A percentile compares a stretch with the other conserved stretches of the same genome.
phyloP scores from a whole-genome alignment of 1,284 basidiomycete genomes.

The Puccinia polysora region DNA sequence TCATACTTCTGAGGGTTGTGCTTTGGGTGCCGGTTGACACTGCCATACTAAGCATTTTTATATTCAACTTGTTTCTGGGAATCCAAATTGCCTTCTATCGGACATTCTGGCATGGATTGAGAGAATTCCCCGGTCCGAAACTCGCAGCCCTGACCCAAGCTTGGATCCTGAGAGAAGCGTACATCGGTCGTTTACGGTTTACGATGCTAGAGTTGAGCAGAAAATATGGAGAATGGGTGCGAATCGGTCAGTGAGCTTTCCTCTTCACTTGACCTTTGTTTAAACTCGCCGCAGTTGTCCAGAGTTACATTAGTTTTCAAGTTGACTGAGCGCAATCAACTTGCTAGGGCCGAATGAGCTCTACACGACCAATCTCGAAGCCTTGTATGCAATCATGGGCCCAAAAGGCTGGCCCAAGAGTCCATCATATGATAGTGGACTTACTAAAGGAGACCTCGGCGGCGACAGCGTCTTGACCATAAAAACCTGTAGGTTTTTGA shows the following conservation, averaged over 20 bases:
- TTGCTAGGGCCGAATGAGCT: constrained; percentile 36
- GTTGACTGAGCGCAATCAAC: background rate
- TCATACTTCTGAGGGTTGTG: background rate
- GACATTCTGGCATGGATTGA: constrained; percentile 25
- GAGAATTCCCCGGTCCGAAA: constrained; percentile 24
- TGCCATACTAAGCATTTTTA: background rate
- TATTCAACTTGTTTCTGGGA: constrained; percentile 15
- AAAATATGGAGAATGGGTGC: constrained; percentile 40
- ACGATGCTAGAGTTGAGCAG: constrained; percentile 21
- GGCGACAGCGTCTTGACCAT: constrained; percentile 33
- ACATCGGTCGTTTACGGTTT: constrained; percentile 34
- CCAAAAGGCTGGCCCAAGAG: constrained; percentile 40
- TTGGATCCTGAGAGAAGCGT: constrained; percentile 38
- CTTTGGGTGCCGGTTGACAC: background rate
- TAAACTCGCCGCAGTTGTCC: background rate
- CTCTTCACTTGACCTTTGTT: background rate
- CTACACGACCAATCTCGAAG: constrained; percentile 32
- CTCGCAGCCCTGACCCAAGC: constrained; percentile 30
- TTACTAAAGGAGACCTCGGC: constrained; percentile 29
- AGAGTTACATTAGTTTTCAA: background rate
- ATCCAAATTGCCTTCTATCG: constrained; percentile 24
- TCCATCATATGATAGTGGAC: constrained; percentile 33
- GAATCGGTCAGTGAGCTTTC: constrained; percentile 14
- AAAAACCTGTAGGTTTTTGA: constrained; percentile 23
- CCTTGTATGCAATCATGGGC: constrained; percentile 34